A percentile compares a stretch with the other conserved stretches of the same genome.
Evolutionary conservation across 2,329 filamentous ascomycete species (phyloP).

Genomic region (Microdochium nivale): DNA sequence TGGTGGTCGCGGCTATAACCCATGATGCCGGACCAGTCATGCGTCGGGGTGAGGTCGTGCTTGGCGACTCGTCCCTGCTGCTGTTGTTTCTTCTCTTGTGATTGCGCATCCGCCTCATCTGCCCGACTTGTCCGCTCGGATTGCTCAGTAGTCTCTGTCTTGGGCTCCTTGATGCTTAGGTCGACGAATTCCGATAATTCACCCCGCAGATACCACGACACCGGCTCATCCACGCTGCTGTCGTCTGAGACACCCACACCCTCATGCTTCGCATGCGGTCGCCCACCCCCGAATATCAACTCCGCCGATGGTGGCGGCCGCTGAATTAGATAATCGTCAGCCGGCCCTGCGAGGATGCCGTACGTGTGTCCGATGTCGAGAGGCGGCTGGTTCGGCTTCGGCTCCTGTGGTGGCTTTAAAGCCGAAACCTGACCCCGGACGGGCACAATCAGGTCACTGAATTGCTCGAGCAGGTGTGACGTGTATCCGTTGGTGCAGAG

Average conservation of each 20-base stretch:
- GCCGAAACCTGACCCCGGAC: conserved; percentile 66
- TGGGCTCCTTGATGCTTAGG: conserved; percentile 17
- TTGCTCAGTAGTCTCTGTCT: neutral
- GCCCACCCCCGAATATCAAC: conserved; percentile 65
- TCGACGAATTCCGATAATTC: conserved; percentile 33
- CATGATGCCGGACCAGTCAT: conserved; percentile 77
- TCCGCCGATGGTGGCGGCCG: conserved; percentile 49
- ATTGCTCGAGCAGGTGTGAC: conserved; percentile 60
- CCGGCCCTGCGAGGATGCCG: conserved; percentile 44
- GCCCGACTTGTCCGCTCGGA: neutral
- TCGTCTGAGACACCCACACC: conserved; percentile 53
- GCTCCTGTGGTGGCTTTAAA: conserved; percentile 44
- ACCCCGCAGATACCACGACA: conserved; percentile 46
- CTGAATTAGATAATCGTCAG: conserved; percentile 66
- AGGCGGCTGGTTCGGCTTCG: conserved; percentile 13
- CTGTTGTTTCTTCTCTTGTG: neutral
- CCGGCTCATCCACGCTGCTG: conserved; percentile 42
- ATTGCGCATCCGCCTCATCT: neutral
- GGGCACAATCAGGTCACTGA: conserved; percentile 66
- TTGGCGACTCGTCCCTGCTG: conserved; percentile 8
- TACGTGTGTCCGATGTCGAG: conserved; percentile 48
- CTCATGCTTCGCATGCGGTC: conserved; percentile 42
- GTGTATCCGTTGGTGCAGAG: conserved; percentile 82
- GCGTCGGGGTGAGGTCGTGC: conserved; percentile 39
- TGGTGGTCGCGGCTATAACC: conserved; percentile 59